Percentiles rank a stretch among this genome's conserved stretches.
Conservation (phyloP, 805 yeast genomes). For the Candida nitratophila region DNA sequence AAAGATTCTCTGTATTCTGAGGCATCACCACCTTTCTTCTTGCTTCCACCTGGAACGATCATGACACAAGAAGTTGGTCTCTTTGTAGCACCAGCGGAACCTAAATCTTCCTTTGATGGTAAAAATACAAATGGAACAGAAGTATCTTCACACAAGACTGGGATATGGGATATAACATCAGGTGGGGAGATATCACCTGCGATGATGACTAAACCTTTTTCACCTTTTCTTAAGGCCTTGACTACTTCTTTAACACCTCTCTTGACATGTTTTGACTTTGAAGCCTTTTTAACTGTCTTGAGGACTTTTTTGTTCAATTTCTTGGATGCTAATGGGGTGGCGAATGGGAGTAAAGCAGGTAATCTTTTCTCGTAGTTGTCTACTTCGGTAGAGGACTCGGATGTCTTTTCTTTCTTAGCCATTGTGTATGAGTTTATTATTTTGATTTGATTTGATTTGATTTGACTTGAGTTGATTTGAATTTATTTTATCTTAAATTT, state of each 20-base stretch:
- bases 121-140: constrained; percentile 88
- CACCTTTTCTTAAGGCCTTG: constrained; percentile 95
- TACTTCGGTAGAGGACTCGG: constrained; percentile 30
- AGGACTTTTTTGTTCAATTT: constrained; percentile 91
- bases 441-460: not conserved
- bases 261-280: constrained; percentile 96
- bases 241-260: constrained; percentile 99
- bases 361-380: constrained; percentile 91
- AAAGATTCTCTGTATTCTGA: constrained; percentile 85
- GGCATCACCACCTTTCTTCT: constrained; percentile 62
- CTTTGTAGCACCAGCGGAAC: constrained; percentile 98
- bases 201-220: constrained; percentile 90
- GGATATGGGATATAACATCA: constrained; percentile 95
- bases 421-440: constrained; percentile 13
- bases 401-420: constrained; percentile 40
- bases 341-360: constrained; percentile 87
- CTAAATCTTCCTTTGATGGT: constrained; percentile 97
- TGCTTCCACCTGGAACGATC: constrained; percentile 94
- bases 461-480: no score
- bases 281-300: constrained; percentile 95
- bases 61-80: constrained; percentile 98
- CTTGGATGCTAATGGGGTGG: constrained; percentile 92
- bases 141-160: constrained; percentile 93
- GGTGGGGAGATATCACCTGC: constrained; percentile 98
- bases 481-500: no score